A percentile compares a stretch with the other conserved stretches of the same genome.
Evolutionary conservation across 495 filamentous ascomycete genomes (phyloP).

Genomic region (Daldinia decipiens): DNA sequence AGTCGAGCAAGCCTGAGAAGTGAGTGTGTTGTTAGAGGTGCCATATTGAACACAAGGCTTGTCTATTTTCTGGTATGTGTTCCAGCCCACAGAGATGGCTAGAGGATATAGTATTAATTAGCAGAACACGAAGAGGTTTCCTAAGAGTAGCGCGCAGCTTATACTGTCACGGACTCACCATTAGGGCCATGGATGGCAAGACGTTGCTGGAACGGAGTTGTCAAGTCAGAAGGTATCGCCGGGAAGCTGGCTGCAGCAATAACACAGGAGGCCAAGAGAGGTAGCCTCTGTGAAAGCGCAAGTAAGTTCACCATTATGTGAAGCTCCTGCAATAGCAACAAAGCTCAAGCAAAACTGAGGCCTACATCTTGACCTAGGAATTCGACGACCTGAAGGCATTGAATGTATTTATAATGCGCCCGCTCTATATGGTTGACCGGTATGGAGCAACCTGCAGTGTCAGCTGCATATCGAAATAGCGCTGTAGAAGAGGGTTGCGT

Average conservation of each 20-base stretch:
- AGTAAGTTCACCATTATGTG: constrained; percentile 30
- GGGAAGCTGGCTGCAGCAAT: constrained; percentile 62
- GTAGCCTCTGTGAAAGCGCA: constrained; percentile 47
- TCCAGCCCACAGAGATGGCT: constrained; percentile 67
- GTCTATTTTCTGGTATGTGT: constrained; percentile 55
- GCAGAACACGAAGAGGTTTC: not conserved
- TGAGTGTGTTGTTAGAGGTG: constrained; percentile 47
- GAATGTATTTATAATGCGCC: constrained; percentile 36
- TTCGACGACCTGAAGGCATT: constrained; percentile 6
- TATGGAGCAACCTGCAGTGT: constrained; percentile 27
- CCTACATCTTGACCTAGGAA: constrained; percentile 21
- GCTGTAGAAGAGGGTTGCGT: constrained; percentile 22
- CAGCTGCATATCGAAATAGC: constrained; percentile 18
- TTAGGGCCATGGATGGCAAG: constrained; percentile 65
- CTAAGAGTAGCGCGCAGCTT: not conserved
- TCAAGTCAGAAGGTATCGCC: constrained; percentile 62
- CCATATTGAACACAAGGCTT: constrained; percentile 59
- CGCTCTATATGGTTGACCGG: constrained; percentile 29
- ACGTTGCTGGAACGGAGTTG: constrained; percentile 67
- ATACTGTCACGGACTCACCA: constrained; percentile 50
- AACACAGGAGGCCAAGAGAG: constrained; percentile 54
- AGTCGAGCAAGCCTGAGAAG: constrained; percentile 48
- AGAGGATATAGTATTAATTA: constrained; percentile 14
- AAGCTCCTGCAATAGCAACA: not conserved
- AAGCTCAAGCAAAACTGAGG: constrained; percentile 17